These are phyloP conservation scores for Barnettozyma sucrosica DNA, from an alignment of 805 yeast species.

Conservation along the genomic window DNA sequence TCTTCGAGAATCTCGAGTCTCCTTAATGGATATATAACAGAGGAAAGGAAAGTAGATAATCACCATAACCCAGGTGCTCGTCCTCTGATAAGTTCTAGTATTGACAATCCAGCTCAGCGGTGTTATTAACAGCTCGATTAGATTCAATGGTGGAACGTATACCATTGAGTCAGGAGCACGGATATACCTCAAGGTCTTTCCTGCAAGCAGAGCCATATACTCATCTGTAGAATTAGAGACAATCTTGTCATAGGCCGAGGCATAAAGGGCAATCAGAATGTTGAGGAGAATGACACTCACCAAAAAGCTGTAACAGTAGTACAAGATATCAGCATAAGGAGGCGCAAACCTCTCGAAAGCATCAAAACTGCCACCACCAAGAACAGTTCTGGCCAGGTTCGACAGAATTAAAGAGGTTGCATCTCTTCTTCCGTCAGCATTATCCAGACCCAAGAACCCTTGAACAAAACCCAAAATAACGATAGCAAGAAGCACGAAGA, in stretches of 20 bases:
- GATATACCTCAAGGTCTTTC: constrained; percentile 75
- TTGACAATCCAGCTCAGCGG: constrained; percentile 39
- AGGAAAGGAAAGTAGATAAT: constrained; percentile 65
- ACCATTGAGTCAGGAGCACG: constrained; percentile 86
- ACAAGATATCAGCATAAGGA: constrained; percentile 79
- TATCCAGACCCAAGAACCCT: constrained; percentile 82
- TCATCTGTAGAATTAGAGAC: constrained; percentile 81
- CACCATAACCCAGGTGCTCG: constrained; percentile 56
- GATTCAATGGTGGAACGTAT: constrained; percentile 79
- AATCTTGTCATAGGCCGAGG: constrained; percentile 77
- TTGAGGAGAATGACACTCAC: constrained; percentile 73
- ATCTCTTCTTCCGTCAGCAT: constrained; percentile 79
- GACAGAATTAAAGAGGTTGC: constrained; percentile 59
- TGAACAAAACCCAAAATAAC: constrained; percentile 78
- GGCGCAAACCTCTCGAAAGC: constrained; percentile 70
- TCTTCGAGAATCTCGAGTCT: constrained; percentile 60
- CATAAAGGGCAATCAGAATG: constrained; percentile 77
- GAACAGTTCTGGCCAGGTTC: constrained; percentile 62
- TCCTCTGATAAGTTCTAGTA: constrained; percentile 27
- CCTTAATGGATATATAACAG: constrained; percentile 53
- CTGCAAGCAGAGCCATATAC: constrained; percentile 77
- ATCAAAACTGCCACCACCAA: constrained; percentile 69
- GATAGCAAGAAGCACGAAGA: constrained; percentile 66
- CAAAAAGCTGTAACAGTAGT: constrained; percentile 71
- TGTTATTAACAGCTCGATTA: constrained; percentile 54